Evolutionary conservation across 2,329 filamentous ascomycete species (phyloP).

Genomic region (Fusarium humuli): DNA sequence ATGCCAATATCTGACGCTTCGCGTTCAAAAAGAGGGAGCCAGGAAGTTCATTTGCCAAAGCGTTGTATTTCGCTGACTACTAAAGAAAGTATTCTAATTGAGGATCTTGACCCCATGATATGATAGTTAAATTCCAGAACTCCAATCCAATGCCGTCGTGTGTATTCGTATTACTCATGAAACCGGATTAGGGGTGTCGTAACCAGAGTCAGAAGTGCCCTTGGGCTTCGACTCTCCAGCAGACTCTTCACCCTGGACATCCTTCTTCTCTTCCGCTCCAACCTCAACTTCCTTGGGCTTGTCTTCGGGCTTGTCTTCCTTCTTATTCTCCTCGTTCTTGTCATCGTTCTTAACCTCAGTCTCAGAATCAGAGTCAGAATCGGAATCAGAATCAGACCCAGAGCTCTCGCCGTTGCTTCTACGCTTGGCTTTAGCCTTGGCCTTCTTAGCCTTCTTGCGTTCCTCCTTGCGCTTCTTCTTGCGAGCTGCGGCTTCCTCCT

Average conservation of each 20-base stretch:
- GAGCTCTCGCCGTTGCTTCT: slow-evolving; percentile 38
- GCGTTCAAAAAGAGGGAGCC: neutral
- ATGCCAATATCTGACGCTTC: neutral
- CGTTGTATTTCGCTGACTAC: neutral
- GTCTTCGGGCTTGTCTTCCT: slow-evolving; percentile 20
- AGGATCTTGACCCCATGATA: neutral
- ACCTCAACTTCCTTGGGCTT: neutral
- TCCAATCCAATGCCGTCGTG: slow-evolving; percentile 22
- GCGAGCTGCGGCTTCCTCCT: slow-evolving; percentile 50
- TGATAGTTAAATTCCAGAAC: slow-evolving; percentile 5
- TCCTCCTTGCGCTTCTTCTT: slow-evolving; percentile 47
- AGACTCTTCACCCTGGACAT: slow-evolving; percentile 17
- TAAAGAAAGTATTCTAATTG: neutral
- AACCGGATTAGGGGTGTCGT: slow-evolving; percentile 46
- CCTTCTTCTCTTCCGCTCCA: slow-evolving; percentile 13
- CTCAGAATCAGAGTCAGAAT: slow-evolving; percentile 22
- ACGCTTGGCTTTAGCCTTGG: slow-evolving; percentile 42
- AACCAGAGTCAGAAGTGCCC: slow-evolving; percentile 51
- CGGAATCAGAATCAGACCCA: slow-evolving; percentile 35
- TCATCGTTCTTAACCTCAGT: slow-evolving; percentile 37
- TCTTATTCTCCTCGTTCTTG: slow-evolving; percentile 36
- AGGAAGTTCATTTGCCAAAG: neutral
- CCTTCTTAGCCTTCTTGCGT: slow-evolving; percentile 43
- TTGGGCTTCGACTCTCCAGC: slow-evolving; percentile 41
- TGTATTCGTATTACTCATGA: slow-evolving; percentile 29